Base-by-base conservation (phyloP, 495 filamentous ascomycete species). In the Neurospora sp. region DNA sequence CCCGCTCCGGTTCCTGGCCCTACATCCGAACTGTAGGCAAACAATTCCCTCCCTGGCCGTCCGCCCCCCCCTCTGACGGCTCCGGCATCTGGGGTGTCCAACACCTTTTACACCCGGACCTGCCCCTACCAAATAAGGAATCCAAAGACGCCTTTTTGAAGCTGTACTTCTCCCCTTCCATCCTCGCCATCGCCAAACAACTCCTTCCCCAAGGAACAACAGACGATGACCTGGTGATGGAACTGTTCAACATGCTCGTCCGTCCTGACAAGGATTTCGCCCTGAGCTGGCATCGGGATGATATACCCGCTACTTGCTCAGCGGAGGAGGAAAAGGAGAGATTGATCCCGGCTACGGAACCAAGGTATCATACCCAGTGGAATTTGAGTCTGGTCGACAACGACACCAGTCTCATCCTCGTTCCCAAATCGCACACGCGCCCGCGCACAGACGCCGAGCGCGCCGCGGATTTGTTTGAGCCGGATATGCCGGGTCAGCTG, bases 31-130 rank as follows among this genome's bases (percentile, higher is more conserved):
- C 91, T 4, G 88, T 94, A 22, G 91, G 91, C 69, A 94, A 94
- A 77, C 92, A 94, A 80, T 96, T 96, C 84, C 93, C 93, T 1
- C 93, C 93, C 8, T 94, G 92, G 92, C 84, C 87, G 35, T 81
- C 82, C 44, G 75, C 82, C 0, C 84, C 84, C 0, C 82, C 84
- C 12, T 41, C 73, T 1, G 10, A 20, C 0, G 82, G 85, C 69
- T 82, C 81, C 0, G 92, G 91, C 27, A 93, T 96, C 81, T 96
- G 93, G 93, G 93, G 93, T 72, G 89, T 95, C 9, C 92, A 94
- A 84, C 92, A 94, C 80, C 87, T 96, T 1, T 81, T 96, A 71
- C 90, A 96, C 80, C 92, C 93, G 0, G 77, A 83, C 7, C 87
- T 93, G 74, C 78, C 79, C 12, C 1, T 76, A 4, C 14, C 69